A percentile compares a stretch with the other conserved stretches of the same genome.
Evolutionary conservation across 768 basidiomycete genomes (phyloP).

Genomic region (Agrocybe chaxingu): DNA sequence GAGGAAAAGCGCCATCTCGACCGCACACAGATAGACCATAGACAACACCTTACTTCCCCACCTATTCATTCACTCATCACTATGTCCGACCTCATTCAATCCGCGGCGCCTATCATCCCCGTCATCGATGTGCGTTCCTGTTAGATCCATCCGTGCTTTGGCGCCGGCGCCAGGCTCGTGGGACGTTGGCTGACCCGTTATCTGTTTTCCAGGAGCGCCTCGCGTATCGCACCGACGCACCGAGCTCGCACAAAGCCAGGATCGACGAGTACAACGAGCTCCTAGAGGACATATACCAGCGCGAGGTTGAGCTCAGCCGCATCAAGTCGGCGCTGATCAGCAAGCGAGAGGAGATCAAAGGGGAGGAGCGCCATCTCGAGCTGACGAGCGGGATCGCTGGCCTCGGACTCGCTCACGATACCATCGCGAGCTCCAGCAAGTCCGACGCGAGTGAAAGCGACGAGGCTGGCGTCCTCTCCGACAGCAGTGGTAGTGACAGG

Average conservation of each 20-base stretch:
- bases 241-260: slow-evolving; percentile 26
- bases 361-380: slow-evolving; percentile 22
- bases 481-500: slow-evolving; percentile 13
- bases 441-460: slow-evolving; percentile 20
- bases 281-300: slow-evolving; percentile 30
- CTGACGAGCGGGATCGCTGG: slow-evolving; percentile 3
- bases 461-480: slow-evolving; percentile 16
- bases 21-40: slow-evolving; percentile 15
- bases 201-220: slow-evolving; percentile 26
- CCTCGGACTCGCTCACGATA: slow-evolving; percentile 9
- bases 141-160: background rate
- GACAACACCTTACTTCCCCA: background rate
- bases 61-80: slow-evolving; percentile 1
- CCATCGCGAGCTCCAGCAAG: background rate
- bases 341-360: slow-evolving; percentile 29
- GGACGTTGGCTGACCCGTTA: background rate
- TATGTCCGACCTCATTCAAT: slow-evolving; percentile 18
- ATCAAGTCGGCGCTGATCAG: slow-evolving; percentile 26
- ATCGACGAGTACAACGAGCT: slow-evolving; percentile 30
- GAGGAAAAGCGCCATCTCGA: slow-evolving; percentile 13
- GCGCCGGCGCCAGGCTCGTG: background rate
- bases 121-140: slow-evolving; percentile 29
- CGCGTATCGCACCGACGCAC: slow-evolving; percentile 17
- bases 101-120: slow-evolving; percentile 27
- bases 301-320: slow-evolving; percentile 29